Evolutionary conservation across 2,329 filamentous ascomycete genomes (phyloP).

Genomic region (Colletotrichum magnum): DNA sequence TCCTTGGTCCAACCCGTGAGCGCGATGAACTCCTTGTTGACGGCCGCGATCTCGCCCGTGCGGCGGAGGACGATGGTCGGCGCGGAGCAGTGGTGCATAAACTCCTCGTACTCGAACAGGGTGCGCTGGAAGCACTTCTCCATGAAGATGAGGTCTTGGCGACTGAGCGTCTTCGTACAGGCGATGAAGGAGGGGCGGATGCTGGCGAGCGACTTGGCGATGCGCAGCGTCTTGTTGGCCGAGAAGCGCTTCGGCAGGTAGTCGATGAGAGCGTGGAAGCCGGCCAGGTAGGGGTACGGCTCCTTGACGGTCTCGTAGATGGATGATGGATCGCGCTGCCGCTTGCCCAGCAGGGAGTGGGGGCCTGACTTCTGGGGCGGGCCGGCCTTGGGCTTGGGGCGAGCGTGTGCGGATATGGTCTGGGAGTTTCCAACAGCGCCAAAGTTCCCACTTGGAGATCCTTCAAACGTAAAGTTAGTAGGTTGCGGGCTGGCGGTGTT

Average conservation of each 20-base stretch:
- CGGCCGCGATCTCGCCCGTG: constrained; percentile 93
- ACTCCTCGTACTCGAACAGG: constrained; percentile 92
- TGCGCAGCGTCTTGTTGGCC: constrained; percentile 81
- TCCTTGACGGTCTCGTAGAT: constrained; percentile 93
- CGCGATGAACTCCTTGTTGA: constrained; percentile 97
- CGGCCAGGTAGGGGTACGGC: constrained; percentile 90
- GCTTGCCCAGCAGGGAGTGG: constrained; percentile 70
- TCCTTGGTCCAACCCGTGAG: constrained; percentile 95
- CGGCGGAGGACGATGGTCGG: constrained; percentile 93
- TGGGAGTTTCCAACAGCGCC: constrained; percentile 40
- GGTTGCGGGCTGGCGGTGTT: constrained; percentile 72
- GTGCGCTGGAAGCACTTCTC: constrained; percentile 97
- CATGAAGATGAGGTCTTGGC: constrained; percentile 95
- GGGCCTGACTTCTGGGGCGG: constrained; percentile 58
- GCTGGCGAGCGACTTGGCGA: constrained; percentile 88
- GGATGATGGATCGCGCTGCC: constrained; percentile 80
- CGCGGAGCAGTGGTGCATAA: constrained; percentile 88
- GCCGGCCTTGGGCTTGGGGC: constrained; percentile 60
- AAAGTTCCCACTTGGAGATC: constrained; percentile 59
- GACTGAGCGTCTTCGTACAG: constrained; percentile 88
- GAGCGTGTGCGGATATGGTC: constrained; percentile 48
- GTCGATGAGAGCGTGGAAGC: constrained; percentile 89
- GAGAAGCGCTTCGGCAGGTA: constrained; percentile 85
- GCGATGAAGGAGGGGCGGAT: constrained; percentile 95
- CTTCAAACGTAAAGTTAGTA: constrained; percentile 67